phyloP scores from a whole-genome alignment of 139 green algal species.

The Chlamydomonas urium region DNA sequence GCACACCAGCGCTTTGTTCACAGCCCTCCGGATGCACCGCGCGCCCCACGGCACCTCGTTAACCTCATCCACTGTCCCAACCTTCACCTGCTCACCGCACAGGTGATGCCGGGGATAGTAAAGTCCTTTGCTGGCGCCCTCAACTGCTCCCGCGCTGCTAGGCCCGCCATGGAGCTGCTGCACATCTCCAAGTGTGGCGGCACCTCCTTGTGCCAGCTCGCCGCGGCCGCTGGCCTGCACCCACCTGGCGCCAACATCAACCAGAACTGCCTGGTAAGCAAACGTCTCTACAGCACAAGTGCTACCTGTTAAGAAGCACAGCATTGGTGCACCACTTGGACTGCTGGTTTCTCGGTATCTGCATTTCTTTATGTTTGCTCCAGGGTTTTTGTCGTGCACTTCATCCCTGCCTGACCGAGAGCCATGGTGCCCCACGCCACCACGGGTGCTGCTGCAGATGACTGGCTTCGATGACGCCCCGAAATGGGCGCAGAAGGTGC shows the following conservation, averaged over 20 bases:
- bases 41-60: background rate
- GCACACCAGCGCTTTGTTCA: background rate
- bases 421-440: too few species aligned
- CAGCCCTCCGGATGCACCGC: too few species aligned
- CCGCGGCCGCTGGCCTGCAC: background rate
- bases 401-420: too few species aligned
- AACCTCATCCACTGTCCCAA: background rate
- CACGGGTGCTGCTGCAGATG: too few species aligned
- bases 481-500: too few species aligned
- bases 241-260: background rate
- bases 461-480: too few species aligned
- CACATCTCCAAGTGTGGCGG: constrained; percentile 33
- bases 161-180: constrained; percentile 12
- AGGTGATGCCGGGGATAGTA: background rate
- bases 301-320: too few species aligned
- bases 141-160: background rate
- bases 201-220: constrained; percentile 29
- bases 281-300: too few species aligned
- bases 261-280: constrained; percentile 7
- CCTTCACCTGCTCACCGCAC: background rate
- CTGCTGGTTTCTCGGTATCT: too few species aligned
- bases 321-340: too few species aligned
- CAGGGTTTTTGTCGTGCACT: too few species aligned
- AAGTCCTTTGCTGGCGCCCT: background rate
- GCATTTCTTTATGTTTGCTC: too few species aligned